Percentiles rank a stretch among this genome's conserved stretches.
Conservation (phyloP, 441 rosid species). For the Capsella rubella region DNA sequence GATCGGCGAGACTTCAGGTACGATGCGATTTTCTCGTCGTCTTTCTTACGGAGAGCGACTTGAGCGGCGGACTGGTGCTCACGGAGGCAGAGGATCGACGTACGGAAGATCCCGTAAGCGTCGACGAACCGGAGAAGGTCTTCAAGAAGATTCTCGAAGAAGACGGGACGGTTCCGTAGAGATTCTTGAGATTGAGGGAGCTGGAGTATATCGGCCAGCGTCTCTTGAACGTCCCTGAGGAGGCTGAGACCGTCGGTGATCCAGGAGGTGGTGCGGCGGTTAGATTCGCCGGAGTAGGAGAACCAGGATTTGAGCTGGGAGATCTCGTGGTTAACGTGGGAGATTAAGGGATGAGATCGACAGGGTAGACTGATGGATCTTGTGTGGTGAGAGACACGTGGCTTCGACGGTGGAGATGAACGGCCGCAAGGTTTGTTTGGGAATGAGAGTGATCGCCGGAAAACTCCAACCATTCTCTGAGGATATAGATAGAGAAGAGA, state of each 20-base stretch:
- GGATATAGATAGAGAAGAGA: slow-evolving; percentile 4
- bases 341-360: slow-evolving; percentile 70
- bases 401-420: slow-evolving; percentile 46
- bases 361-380: slow-evolving; percentile 76
- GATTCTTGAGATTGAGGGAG: slow-evolving; percentile 75
- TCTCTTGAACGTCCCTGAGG: slow-evolving; percentile 62
- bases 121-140: slow-evolving; percentile 73
- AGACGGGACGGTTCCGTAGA: slow-evolving; percentile 54
- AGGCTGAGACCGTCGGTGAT: slow-evolving; percentile 59
- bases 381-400: slow-evolving; percentile 61
- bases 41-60: slow-evolving; percentile 64
- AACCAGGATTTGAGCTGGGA: slow-evolving; percentile 53
- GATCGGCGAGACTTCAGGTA: slow-evolving; percentile 58
- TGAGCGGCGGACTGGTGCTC: slow-evolving; percentile 73
- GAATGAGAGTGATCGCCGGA: slow-evolving; percentile 76
- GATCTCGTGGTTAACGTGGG: slow-evolving; percentile 59
- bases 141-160: slow-evolving; percentile 76
- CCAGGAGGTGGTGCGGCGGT: slow-evolving; percentile 54
- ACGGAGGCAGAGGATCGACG: slow-evolving; percentile 55
- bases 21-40: slow-evolving; percentile 53
- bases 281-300: slow-evolving; percentile 33
- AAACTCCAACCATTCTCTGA: slow-evolving; percentile 59
- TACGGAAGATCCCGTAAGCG: slow-evolving; percentile 77
- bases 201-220: slow-evolving; percentile 65
- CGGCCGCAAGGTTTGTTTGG: slow-evolving; percentile 61